These are phyloP conservation scores for Closterium sp. DNA, from an alignment of 139 green algal species.

Conservation along the genomic window DNA sequence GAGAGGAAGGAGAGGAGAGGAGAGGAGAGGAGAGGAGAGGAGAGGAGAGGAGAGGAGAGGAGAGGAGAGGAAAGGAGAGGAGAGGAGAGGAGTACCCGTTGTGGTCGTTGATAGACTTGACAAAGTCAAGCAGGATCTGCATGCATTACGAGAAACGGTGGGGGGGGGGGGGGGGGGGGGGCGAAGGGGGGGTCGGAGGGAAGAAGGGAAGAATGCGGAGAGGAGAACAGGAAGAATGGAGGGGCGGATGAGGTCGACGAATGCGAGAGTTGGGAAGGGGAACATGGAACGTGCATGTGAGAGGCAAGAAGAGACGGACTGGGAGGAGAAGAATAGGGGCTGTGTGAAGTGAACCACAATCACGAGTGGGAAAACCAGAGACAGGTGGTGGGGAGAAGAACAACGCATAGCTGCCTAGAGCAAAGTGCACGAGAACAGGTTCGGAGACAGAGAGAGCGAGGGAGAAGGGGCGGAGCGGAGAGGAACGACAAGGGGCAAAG, in stretches of 20 bases:
- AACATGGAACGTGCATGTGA: background rate
- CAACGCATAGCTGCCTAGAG: background rate
- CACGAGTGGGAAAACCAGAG: background rate
- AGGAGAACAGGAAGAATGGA: background rate
- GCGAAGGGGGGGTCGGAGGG: background rate
- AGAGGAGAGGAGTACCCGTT: conserved; percentile 31
- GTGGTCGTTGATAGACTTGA: conserved; percentile 55
- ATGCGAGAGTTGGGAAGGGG: background rate
- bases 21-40: too few relatives aligned
- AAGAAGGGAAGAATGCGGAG: background rate
- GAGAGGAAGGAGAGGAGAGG: too few relatives aligned
- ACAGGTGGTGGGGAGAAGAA: background rate
- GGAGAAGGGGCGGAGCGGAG: background rate
- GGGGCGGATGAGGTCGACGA: background rate
- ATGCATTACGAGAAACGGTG: background rate
- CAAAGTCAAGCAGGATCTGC: conserved; percentile 54
- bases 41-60: too few relatives aligned
- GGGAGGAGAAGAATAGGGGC: too few relatives aligned
- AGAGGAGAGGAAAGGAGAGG: background rate
- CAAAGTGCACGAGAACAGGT: background rate
- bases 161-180: too few relatives aligned
- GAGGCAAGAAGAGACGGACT: background rate
- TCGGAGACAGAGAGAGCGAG: background rate
- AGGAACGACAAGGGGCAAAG: background rate
- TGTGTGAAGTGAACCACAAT: too few relatives aligned